phyloP scores from a whole-genome alignment of 139 green algal species.

The Pseudopediastrum boryanum region DNA sequence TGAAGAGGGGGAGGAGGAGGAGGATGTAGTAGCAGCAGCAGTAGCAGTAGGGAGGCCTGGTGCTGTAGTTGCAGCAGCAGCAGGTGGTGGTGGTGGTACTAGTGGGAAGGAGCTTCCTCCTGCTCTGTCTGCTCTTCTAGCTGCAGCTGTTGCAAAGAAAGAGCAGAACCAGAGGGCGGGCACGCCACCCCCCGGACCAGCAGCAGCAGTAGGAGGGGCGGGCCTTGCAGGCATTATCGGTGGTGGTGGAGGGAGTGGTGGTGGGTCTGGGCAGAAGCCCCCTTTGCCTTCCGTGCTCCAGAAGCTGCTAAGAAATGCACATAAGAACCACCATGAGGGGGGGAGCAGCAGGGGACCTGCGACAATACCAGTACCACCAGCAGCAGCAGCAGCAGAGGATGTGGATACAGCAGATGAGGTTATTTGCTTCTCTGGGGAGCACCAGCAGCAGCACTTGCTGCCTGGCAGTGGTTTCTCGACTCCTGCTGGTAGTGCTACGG shows the following conservation, averaged over 20 bases:
- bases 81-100: not conserved
- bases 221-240: not conserved
- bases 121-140: not conserved
- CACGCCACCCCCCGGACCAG: not conserved
- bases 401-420: not conserved
- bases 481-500: too few species aligned
- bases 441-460: not conserved
- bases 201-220: not conserved
- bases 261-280: too few species aligned
- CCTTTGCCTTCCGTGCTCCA: too few species aligned
- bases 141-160: slow-evolving; percentile 1
- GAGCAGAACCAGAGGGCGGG: not conserved
- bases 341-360: too few species aligned
- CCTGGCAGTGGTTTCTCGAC: too few species aligned
- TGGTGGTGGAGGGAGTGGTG: slow-evolving; percentile 16
- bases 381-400: not conserved
- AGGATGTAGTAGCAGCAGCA: slow-evolving; percentile 4
- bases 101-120: not conserved
- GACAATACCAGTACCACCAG: not conserved
- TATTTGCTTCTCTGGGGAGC: not conserved
- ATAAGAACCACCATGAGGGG: too few species aligned
- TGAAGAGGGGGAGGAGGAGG: too few species aligned
- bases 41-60: slow-evolving; percentile 3
- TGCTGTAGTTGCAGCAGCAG: not conserved
- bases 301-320: too few species aligned